Base-by-base conservation (phyloP, 2,329 filamentous ascomycete species). In the Aspergillus glaucus region DNA sequence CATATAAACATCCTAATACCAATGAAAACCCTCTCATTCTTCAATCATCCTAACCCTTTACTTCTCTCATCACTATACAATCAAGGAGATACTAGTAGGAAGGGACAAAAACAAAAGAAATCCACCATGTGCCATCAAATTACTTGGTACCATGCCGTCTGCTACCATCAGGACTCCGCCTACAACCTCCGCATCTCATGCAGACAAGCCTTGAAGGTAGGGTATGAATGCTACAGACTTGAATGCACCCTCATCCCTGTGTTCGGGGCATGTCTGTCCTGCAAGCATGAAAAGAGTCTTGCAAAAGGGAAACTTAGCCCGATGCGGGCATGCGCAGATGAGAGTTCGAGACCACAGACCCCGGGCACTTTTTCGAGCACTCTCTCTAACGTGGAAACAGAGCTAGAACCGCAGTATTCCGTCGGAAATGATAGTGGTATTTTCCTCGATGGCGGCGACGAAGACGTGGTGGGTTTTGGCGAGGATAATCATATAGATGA, bases 81-180 rank as follows among this genome's bases (percentile, higher is more conserved):
- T 4, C 8, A 15, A 37, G 2, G 15, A 15, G 7, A 37, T 2
- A n/a, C 15, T 15, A 36, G 10, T 3, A 37, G 4, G 26, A 4
- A 9, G 3, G 26, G 26, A 28, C 3, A 9, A 28, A 28, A 28
- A 28, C 7, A 28, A 9, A 15, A 36, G 7, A 15, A 6, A 37
- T 37, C 15, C 10, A 37, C 34, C 34, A 62, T 64, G 62, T 63
- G 60, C 46, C 55, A 62, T 36, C 14, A 22, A 19, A 53, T 63
- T 14, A 47, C 28, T 28, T 62, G 58, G 58, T 59, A 55, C 32
- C 53, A 62, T 46, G 55, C 49, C 47, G 45, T 59, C 34, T 63
- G 57, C 45, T 44, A 41, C 12, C 61, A 64, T 43, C 4, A 15
- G n/a, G 50, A 54, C 15, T 40, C 44, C 10, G 10, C 36, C 28